phyloP scores from a whole-genome alignment of 2,329 filamentous ascomycete genomes.

The Paraphoma chrysanthemicola region DNA sequence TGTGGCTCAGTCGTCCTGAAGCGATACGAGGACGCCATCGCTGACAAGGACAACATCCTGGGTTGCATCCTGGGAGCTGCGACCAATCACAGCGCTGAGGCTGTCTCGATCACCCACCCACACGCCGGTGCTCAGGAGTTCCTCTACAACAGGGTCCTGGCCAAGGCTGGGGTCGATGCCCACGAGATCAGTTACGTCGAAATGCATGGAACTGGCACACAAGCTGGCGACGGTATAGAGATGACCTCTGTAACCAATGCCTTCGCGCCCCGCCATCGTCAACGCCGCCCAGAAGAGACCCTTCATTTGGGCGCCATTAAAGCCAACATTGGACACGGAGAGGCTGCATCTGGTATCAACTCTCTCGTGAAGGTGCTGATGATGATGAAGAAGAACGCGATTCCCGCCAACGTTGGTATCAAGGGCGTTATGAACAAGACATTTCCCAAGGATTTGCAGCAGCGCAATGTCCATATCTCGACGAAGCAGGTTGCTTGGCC shows the following conservation, averaged over 20 bases:
- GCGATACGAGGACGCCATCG: slow-evolving; percentile 77
- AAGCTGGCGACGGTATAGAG: slow-evolving; percentile 82
- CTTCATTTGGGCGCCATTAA: slow-evolving; percentile 63
- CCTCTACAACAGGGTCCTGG: slow-evolving; percentile 73
- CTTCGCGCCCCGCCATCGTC: slow-evolving; percentile 63
- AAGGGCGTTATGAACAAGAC: slow-evolving; percentile 63
- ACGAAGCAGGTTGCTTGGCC: slow-evolving; percentile 54
- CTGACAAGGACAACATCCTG: slow-evolving; percentile 75
- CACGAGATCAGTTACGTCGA: slow-evolving; percentile 83
- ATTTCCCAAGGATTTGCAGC: slow-evolving; percentile 60
- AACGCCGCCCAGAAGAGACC: slow-evolving; percentile 57
- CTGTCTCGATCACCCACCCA: slow-evolving; percentile 83
- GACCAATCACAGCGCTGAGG: slow-evolving; percentile 83
- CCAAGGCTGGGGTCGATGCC: slow-evolving; percentile 76
- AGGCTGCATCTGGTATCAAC: slow-evolving; percentile 63
- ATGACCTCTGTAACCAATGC: slow-evolving; percentile 76
- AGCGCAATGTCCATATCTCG: slow-evolving; percentile 62
- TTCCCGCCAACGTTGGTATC: slow-evolving; percentile 63
- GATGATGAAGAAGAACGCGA: slow-evolving; percentile 62
- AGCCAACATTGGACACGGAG: slow-evolving; percentile 62
- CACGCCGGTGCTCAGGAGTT: slow-evolving; percentile 78
- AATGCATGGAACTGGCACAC: slow-evolving; percentile 89
- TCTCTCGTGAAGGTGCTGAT: slow-evolving; percentile 61
- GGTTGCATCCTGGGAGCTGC: slow-evolving; percentile 76
- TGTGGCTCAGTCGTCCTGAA: slow-evolving; percentile 80